Percentiles rank a stretch among this genome's conserved stretches.
Conservation (phyloP, 176 grass and related monocot genomes). For the Oryza glaberrima region DNA sequence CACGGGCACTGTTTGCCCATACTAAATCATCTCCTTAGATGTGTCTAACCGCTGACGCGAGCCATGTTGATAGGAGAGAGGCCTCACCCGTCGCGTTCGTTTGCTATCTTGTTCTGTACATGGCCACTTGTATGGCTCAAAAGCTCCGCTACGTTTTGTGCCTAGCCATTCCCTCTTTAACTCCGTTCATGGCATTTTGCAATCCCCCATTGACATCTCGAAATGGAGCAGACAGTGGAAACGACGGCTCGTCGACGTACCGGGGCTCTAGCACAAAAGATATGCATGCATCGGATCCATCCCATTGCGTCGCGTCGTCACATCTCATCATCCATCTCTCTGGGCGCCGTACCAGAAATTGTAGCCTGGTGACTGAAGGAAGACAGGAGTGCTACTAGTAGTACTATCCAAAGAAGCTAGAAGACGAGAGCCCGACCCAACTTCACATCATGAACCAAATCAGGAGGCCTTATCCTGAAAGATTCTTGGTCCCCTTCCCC, state of each 20-base stretch:
- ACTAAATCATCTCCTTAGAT: background rate
- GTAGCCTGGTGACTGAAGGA: slow-evolving; percentile 8
- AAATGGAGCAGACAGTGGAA: background rate
- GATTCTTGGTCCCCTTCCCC: slow-evolving; percentile 55
- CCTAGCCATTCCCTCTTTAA: background rate
- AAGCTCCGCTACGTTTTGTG: background rate
- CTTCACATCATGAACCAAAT: slow-evolving; percentile 59
- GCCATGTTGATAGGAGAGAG: slow-evolving; percentile 27
- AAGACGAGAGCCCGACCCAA: slow-evolving; percentile 15
- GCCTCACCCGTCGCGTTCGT: background rate
- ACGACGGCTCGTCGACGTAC: background rate
- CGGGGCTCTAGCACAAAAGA: background rate
- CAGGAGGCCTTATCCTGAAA: slow-evolving; percentile 53
- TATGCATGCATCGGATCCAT: background rate
- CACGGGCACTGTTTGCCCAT: background rate
- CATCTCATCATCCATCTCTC: background rate
- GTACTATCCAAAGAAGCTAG: background rate
- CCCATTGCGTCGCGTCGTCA: slow-evolving; percentile 29
- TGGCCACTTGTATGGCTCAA: slow-evolving; percentile 22
- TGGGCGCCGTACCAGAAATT: background rate
- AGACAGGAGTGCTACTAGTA: background rate
- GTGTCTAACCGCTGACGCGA: background rate
- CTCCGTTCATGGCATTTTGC: background rate
- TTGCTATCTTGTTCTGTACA: slow-evolving; percentile 25
- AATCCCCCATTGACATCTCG: background rate